Evolutionary conservation across 1,284 basidiomycete genomes (phyloP).

Genomic region (Anthracocystis walkeri): DNA sequence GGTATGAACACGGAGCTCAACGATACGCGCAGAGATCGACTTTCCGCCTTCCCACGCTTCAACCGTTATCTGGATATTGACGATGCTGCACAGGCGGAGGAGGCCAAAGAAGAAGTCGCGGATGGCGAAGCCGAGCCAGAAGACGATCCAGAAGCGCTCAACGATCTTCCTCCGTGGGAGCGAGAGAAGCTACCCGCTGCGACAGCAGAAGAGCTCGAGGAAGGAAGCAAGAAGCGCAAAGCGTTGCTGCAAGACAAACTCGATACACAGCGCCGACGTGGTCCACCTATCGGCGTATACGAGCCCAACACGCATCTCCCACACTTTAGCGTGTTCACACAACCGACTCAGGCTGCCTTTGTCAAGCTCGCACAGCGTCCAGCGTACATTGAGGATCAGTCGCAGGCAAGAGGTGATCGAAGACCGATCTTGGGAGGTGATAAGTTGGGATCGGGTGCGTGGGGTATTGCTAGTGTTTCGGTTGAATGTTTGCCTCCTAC

Average conservation of each 20-base stretch:
- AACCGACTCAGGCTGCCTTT: constrained; percentile 50
- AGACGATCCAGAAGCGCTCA: constrained; percentile 51
- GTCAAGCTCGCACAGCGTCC: constrained; percentile 47
- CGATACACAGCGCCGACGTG: constrained; percentile 37
- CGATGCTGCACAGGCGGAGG: constrained; percentile 18
- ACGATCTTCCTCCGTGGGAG: constrained; percentile 63
- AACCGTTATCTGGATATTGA: constrained; percentile 43
- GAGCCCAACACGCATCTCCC: constrained; percentile 65
- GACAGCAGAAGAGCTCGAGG: constrained; percentile 26
- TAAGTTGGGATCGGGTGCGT: constrained; percentile 49
- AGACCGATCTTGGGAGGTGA: constrained; percentile 53
- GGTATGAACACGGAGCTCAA: constrained; percentile 65
- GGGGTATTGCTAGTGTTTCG: constrained; percentile 54
- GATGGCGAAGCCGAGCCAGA: constrained; percentile 47
- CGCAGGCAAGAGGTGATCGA: constrained; percentile 24
- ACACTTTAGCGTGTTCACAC: constrained; percentile 55
- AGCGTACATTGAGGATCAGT: constrained; percentile 31
- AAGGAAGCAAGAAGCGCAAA: constrained; percentile 30
- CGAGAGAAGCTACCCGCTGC: constrained; percentile 31
- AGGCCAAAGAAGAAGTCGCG: constrained; percentile 20
- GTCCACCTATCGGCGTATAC: constrained; percentile 65
- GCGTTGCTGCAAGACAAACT: constrained; percentile 20
- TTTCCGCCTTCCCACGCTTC: constrained; percentile 52
- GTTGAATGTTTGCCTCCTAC: constrained; percentile 35
- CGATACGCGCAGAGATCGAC: constrained; percentile 56